A percentile compares a stretch with the other conserved stretches of the same genome.
Evolutionary conservation across 352 stramenopile species (phyloP).

Genomic region (Phytophthora idaei): DNA sequence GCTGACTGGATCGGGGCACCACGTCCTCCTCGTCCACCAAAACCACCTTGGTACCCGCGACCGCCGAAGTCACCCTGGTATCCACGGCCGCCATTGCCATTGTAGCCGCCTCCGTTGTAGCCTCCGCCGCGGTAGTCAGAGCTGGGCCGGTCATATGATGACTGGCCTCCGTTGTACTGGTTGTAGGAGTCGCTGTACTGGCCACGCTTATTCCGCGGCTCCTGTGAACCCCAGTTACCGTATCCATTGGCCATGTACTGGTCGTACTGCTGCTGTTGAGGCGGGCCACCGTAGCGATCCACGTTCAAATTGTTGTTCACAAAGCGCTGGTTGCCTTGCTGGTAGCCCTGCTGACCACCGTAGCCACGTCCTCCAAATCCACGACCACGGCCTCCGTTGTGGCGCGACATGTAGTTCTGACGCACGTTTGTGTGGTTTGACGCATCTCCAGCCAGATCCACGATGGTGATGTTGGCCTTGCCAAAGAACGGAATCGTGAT

Average conservation of each 20-base stretch:
- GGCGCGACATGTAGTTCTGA: conserved; percentile 49
- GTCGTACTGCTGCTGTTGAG: conserved; percentile 64
- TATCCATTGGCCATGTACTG: conserved; percentile 79
- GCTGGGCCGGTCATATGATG: conserved; percentile 38
- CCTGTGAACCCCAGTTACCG: conserved; percentile 81
- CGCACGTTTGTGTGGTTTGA: conserved; percentile 63
- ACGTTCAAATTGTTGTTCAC: conserved; percentile 71
- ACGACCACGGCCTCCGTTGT: conserved; percentile 42
- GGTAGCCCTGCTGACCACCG: conserved; percentile 35
- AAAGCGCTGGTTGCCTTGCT: conserved; percentile 47
- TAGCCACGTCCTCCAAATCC: conserved; percentile 39
- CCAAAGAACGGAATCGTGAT: conserved; percentile 85
- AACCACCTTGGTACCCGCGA: conserved; percentile 40
- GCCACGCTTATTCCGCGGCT: conserved; percentile 78
- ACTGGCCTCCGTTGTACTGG: conserved; percentile 33
- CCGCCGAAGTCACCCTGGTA: conserved; percentile 31
- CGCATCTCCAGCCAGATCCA: conserved; percentile 71
- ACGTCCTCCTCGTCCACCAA: conserved; percentile 36
- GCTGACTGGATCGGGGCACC: conserved; percentile 67
- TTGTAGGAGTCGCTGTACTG: conserved; percentile 48
- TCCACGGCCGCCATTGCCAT: conserved; percentile 29
- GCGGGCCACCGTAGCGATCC: conserved; percentile 47
- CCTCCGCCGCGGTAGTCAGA: conserved; percentile 41
- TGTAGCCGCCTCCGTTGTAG: conserved; percentile 29
- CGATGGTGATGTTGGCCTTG: conserved; percentile 86